Conservation (phyloP, 768 basidiomycete genomes). For the Agaricus blazei region DNA sequence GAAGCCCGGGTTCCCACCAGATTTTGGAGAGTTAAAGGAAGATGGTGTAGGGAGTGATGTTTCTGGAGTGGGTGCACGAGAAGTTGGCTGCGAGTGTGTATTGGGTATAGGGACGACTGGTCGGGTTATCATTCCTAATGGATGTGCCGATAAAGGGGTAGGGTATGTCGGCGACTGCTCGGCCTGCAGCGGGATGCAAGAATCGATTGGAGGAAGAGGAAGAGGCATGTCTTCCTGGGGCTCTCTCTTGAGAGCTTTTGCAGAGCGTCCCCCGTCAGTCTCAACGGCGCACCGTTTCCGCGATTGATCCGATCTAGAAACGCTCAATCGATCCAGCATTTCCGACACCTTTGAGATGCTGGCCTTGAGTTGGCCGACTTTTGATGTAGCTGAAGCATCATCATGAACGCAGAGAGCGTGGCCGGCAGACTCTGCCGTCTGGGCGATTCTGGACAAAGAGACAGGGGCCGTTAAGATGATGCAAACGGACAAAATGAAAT, state of each 20-base stretch:
- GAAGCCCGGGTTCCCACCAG: conserved; percentile 17
- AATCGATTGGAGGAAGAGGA: conserved; percentile 18
- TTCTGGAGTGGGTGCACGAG: conserved; percentile 24
- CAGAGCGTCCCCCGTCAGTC: conserved; percentile 35
- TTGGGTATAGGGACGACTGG: conserved; percentile 12
- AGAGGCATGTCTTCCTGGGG: conserved; percentile 38
- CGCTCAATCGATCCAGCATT: conserved; percentile 34
- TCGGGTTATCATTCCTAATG: background rate
- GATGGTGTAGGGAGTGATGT: conserved; percentile 21
- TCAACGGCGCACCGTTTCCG: conserved; percentile 42
- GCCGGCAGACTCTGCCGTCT: conserved; percentile 54
- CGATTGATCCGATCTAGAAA: conserved; percentile 26
- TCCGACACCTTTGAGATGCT: conserved; percentile 49
- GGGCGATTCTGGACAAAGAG: conserved; percentile 44
- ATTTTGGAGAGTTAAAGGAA: conserved; percentile 25
- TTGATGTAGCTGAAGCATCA: conserved; percentile 40
- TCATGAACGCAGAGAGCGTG: conserved; percentile 44
- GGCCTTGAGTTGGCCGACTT: conserved; percentile 52
- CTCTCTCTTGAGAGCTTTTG: conserved; percentile 44
- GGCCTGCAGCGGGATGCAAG: conserved; percentile 12
- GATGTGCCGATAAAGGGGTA: conserved; percentile 15
- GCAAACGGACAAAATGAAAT: background rate
- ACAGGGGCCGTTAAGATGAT: background rate
- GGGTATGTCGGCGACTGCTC: conserved; percentile 14
- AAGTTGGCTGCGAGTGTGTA: conserved; percentile 32